Evolutionary conservation across 208 protist species (phyloP).

Genomic region (Crithidia thermophila): DNA sequence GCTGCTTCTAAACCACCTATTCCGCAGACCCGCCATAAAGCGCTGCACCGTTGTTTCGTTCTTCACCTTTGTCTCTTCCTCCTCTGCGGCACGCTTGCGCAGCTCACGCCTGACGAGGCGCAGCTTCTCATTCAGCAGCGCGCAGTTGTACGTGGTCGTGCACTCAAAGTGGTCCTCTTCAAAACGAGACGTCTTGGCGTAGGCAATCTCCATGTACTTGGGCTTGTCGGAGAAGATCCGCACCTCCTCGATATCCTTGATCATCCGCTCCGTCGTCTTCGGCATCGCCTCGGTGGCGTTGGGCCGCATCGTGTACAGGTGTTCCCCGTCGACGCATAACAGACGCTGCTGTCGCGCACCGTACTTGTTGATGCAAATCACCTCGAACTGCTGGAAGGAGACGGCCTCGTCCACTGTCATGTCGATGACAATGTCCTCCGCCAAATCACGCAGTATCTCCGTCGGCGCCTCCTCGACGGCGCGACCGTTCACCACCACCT

Average conservation of each 20-base stretch:
- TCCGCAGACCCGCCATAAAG: conserved; percentile 30
- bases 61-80: conserved; percentile 29
- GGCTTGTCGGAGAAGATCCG: conserved; percentile 61
- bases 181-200: conserved; percentile 64
- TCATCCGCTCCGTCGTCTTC: conserved; percentile 63
- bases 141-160: conserved; percentile 83
- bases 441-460: conserved; percentile 23
- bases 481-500: conserved; percentile 78
- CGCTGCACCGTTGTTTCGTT: conserved; percentile 39
- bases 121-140: conserved; percentile 85
- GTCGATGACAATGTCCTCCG: conserved; percentile 78
- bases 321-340: conserved; percentile 82
- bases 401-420: conserved; percentile 78
- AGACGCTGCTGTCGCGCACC: conserved; percentile 80
- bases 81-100: conserved; percentile 65
- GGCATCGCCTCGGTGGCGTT: conserved; percentile 46
- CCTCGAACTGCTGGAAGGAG: conserved; percentile 86
- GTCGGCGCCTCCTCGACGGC: conserved; percentile 57
- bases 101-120: conserved; percentile 72
- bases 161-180: conserved; percentile 85
- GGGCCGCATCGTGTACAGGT: conserved; percentile 83
- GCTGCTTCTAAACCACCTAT: conserved; percentile 32
- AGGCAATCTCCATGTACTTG: conserved; percentile 87
- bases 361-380: conserved; percentile 80
- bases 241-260: conserved; percentile 84